Evolutionary conservation across 148 eudicot species (phyloP).

Genomic region (Chenopodium suecicum): DNA sequence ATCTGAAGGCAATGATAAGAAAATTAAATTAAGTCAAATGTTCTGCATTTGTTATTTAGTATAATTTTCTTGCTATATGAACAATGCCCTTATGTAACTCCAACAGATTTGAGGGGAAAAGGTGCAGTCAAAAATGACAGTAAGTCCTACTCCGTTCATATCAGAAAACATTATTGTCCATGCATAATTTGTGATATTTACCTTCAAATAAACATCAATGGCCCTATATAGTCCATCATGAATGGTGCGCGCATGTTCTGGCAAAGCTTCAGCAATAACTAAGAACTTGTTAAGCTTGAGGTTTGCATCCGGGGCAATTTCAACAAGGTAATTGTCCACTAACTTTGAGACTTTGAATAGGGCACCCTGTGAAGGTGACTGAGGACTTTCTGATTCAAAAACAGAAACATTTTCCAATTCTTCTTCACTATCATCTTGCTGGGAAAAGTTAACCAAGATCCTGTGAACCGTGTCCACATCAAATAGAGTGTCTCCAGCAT

Average conservation of each 20-base stretch:
- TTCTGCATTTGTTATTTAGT: background rate
- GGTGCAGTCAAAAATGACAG: background rate
- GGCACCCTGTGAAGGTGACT: constrained; percentile 79
- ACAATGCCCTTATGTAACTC: background rate
- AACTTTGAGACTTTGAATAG: constrained; percentile 74
- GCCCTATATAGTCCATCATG: constrained; percentile 91
- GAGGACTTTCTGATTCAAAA: constrained; percentile 69
- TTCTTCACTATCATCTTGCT: constrained; percentile 81
- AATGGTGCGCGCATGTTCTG: constrained; percentile 67
- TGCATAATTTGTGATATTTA: constrained; percentile 24
- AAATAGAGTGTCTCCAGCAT: constrained; percentile 76
- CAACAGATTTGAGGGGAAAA: background rate
- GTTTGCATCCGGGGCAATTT: constrained; percentile 92
- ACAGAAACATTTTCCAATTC: constrained; percentile 66
- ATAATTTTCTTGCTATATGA: background rate
- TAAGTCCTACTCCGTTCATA: background rate
- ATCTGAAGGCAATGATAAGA: background rate
- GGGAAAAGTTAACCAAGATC: constrained; percentile 77
- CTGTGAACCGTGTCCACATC: constrained; percentile 91
- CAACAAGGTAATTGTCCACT: constrained; percentile 83
- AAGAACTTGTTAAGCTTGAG: constrained; percentile 79
- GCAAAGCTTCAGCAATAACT: constrained; percentile 76
- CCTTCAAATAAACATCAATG: constrained; percentile 87
- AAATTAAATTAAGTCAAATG: background rate
- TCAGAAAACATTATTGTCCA: background rate